A percentile compares a stretch with the other conserved stretches of the same genome.
Evolutionary conservation across 2,329 filamentous ascomycete genomes (phyloP).

Genomic region (Ascomycota sp.): DNA sequence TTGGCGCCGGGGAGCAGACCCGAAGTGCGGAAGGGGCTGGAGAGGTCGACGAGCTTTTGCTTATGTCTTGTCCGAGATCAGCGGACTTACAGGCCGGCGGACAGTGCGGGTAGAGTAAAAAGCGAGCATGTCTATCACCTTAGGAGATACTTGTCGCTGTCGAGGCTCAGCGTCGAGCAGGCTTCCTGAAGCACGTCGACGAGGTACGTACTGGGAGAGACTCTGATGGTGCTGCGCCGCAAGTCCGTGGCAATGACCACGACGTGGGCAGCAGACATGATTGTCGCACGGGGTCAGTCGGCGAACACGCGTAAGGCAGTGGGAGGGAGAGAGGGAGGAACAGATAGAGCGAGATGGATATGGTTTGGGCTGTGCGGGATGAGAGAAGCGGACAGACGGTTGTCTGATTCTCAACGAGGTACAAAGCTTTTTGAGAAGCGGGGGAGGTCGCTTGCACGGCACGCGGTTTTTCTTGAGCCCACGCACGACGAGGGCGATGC

Average conservation of each 20-base stretch:
- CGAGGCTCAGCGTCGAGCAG: conserved; percentile 57
- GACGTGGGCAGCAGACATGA: conserved; percentile 44
- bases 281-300: too few relatives aligned
- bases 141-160: conserved; percentile 51
- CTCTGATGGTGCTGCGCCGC: conserved; percentile 60
- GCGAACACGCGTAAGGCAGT: too few relatives aligned
- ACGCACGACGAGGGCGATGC: too few relatives aligned
- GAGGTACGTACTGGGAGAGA: conserved; percentile 57
- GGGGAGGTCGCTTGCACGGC: too few relatives aligned
- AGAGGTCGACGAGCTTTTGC: conserved; percentile 69
- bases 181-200: conserved; percentile 74
- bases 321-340: too few relatives aligned
- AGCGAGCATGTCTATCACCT: conserved; percentile 32
- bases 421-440: too few relatives aligned
- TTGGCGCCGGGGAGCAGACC: conserved; percentile 71
- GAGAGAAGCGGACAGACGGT: too few relatives aligned
- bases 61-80: conserved; percentile 34
- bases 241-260: conserved; percentile 66
- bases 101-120: neutral
- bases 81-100: neutral
- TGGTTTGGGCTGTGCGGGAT: neutral
- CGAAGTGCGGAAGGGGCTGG: conserved; percentile 60
- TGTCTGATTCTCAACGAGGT: too few relatives aligned
- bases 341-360: neutral
- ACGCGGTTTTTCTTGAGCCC: too few relatives aligned